These are phyloP conservation scores for Pseudohalonectria lignicola DNA, from an alignment of 2,329 filamentous ascomycete species.

Conservation along the genomic window DNA sequence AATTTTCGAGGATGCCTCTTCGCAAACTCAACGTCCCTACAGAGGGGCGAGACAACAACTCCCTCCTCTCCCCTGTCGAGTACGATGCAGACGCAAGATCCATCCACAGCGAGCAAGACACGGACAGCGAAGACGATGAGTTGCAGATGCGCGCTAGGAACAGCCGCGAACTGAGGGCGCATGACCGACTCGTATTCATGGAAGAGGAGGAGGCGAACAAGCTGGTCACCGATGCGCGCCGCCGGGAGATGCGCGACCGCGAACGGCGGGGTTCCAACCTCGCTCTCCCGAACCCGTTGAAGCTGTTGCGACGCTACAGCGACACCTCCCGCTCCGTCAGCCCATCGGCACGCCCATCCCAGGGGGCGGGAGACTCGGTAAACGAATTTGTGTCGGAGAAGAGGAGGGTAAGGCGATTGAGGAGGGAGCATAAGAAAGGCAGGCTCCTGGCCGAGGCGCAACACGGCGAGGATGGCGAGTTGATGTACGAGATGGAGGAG, in stretches of 20 bases:
- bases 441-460: conserved; percentile 39
- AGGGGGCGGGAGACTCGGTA: not conserved
- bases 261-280: conserved; percentile 38
- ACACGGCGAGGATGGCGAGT: conserved; percentile 57
- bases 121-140: conserved; percentile 66
- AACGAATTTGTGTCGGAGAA: conserved; percentile 26
- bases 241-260: conserved; percentile 32
- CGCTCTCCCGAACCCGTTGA: conserved; percentile 37
- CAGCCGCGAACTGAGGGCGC: conserved; percentile 56
- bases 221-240: conserved; percentile 42
- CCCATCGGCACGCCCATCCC: conserved; percentile 11
- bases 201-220: conserved; percentile 64
- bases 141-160: conserved; percentile 54
- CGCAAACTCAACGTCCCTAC: conserved; percentile 1
- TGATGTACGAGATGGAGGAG: conserved; percentile 89
- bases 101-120: conserved; percentile 60
- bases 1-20: not conserved
- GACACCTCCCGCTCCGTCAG: conserved; percentile 22
- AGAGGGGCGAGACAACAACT: conserved; percentile 18
- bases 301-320: conserved; percentile 27
- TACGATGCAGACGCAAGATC: conserved; percentile 63
- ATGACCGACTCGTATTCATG: conserved; percentile 60
- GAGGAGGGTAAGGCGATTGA: conserved; percentile 33
- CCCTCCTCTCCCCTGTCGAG: conserved; percentile 49
- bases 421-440: conserved; percentile 42